phyloP scores from a whole-genome alignment of 352 stramenopile species.

The Phytophthora melonis region DNA sequence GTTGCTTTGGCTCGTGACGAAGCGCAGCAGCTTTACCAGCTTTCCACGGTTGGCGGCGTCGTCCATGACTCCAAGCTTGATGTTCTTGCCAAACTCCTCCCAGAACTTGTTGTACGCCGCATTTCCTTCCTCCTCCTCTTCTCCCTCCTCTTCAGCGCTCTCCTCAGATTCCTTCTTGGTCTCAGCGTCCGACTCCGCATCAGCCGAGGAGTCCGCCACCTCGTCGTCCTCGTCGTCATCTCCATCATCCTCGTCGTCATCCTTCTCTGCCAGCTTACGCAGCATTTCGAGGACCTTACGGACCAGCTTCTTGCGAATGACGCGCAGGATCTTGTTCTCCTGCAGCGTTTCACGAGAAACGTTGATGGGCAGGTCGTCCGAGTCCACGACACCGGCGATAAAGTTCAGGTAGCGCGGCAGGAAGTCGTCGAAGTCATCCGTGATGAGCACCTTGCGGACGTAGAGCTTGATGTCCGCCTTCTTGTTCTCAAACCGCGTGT shows the following conservation, averaged over 20 bases:
- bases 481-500: slow-evolving; percentile 93
- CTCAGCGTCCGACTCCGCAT: slow-evolving; percentile 69
- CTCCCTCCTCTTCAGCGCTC: slow-evolving; percentile 55
- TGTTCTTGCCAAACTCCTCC: slow-evolving; percentile 97
- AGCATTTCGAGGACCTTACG: slow-evolving; percentile 99
- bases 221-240: slow-evolving; percentile 66
- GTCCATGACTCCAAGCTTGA: slow-evolving; percentile 99
- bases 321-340: slow-evolving; percentile 99
- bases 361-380: slow-evolving; percentile 99
- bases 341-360: slow-evolving; percentile 99
- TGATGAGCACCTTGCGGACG: slow-evolving; percentile 99
- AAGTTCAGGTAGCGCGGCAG: slow-evolving; percentile 99
- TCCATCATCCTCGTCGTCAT: slow-evolving; percentile 85
- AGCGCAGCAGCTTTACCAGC: slow-evolving; percentile 97
- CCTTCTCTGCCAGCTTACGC: slow-evolving; percentile 91
- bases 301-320: slow-evolving; percentile 99
- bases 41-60: slow-evolving; percentile 95
- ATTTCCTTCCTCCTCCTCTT: slow-evolving; percentile 73
- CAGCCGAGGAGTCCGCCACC: slow-evolving; percentile 52
- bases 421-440: slow-evolving; percentile 98
- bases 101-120: slow-evolving; percentile 98
- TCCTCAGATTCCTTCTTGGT: slow-evolving; percentile 84
- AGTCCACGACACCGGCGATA: slow-evolving; percentile 99
- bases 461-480: slow-evolving; percentile 97
- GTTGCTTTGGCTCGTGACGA: slow-evolving; percentile 95